Evolutionary conservation across 208 protist species (phyloP).

Genomic region (Angomonas ambiguus): DNA sequence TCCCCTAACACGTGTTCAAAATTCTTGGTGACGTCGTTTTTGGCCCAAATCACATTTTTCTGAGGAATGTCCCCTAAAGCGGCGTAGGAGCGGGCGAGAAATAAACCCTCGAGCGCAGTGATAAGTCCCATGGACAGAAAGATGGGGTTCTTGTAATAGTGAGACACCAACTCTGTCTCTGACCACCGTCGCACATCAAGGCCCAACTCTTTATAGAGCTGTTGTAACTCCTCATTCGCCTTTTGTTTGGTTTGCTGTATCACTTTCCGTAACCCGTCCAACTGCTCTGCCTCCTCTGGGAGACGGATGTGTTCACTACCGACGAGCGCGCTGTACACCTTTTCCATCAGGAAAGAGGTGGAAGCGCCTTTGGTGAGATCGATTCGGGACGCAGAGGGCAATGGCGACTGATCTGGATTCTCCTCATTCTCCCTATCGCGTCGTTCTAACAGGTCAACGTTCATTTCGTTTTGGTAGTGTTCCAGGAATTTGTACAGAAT

Average conservation of each 20-base stretch:
- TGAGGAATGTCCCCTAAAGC: conserved; percentile 65
- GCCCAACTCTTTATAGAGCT: conserved; percentile 57
- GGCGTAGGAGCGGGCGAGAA: conserved; percentile 67
- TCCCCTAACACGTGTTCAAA: conserved; percentile 62
- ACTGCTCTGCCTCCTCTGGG: conserved; percentile 65
- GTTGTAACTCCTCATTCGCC: conserved; percentile 62
- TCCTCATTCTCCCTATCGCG: conserved; percentile 1
- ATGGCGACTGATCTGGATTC: conserved; percentile 20
- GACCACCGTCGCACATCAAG: conserved; percentile 64
- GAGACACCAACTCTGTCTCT: conserved; percentile 51
- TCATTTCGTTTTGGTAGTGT: conserved; percentile 83
- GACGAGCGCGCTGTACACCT: conserved; percentile 61
- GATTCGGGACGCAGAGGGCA: conserved; percentile 59
- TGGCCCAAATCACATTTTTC: conserved; percentile 59
- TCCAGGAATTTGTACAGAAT: conserved; percentile 82
- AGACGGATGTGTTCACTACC: conserved; percentile 73
- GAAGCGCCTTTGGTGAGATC: conserved; percentile 69
- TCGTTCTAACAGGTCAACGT: conserved; percentile 67
- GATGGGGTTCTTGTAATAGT: conserved; percentile 67
- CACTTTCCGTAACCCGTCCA: conserved; percentile 69
- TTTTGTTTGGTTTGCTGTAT: conserved; percentile 84
- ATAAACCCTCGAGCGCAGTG: conserved; percentile 67
- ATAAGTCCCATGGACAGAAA: conserved; percentile 54
- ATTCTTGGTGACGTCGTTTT: conserved; percentile 45
- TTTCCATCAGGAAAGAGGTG: conserved; percentile 68